Conservation (phyloP, 768 basidiomycete genomes). For the Kwoniella pini region DNA sequence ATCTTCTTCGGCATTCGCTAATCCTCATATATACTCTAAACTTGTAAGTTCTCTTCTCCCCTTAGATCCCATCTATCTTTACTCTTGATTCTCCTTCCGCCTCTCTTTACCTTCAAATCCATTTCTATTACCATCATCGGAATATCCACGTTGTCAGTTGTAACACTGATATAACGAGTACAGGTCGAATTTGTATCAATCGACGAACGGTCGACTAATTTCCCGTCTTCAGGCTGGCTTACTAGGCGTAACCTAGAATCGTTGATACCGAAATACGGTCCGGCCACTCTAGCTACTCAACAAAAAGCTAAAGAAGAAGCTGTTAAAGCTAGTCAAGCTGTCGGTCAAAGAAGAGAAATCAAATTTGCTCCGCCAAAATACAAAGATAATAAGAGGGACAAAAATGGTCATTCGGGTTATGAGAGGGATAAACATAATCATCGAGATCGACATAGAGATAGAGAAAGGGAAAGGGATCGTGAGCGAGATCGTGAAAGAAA, state of each 20-base stretch:
- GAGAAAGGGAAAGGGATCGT: conserved; percentile 4
- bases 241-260: conserved; percentile 63
- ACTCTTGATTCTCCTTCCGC: too few species aligned
- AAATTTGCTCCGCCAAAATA: conserved; percentile 59
- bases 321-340: conserved; percentile 60
- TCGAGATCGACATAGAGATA: conserved; percentile 20
- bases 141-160: too few species aligned
- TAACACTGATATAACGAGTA: not conserved
- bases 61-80: too few species aligned
- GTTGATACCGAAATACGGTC: conserved; percentile 69
- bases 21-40: conserved; percentile 93
- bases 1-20: conserved; percentile 88
- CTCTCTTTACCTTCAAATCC: too few species aligned
- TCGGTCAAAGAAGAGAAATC: conserved; percentile 65
- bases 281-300: conserved; percentile 66
- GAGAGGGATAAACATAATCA: conserved; percentile 11
- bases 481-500: conserved; percentile 7
- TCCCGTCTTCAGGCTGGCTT: conserved; percentile 67
- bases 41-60: conserved; percentile 59
- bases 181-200: conserved; percentile 83
- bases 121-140: too few species aligned
- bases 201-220: conserved; percentile 82
- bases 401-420: not conserved
- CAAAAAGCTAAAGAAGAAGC: conserved; percentile 68
- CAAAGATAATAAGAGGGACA: conserved; percentile 12